Percentiles rank a stretch among this genome's conserved stretches.
phyloP scores from a whole-genome alignment of 345 rosid species.

The Crucihimalaya himalaica region DNA sequence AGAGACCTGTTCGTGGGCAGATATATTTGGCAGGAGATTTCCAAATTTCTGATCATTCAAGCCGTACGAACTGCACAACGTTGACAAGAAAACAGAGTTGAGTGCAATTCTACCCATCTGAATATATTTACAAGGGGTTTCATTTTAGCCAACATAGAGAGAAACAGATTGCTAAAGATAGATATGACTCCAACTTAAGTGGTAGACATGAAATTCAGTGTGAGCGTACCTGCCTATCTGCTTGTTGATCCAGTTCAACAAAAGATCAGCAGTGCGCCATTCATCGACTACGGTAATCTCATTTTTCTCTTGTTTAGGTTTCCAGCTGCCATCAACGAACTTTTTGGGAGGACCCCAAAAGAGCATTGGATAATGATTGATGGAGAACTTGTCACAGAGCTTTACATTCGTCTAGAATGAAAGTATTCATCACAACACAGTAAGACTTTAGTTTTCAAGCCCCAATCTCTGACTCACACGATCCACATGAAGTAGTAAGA shows the following conservation, averaged over 20 bases:
- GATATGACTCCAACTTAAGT: background rate
- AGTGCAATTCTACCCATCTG: background rate
- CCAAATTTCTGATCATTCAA: slow-evolving; percentile 82
- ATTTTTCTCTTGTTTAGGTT: slow-evolving; percentile 61
- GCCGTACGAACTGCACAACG: slow-evolving; percentile 64
- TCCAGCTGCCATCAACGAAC: slow-evolving; percentile 64
- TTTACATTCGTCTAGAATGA: slow-evolving; percentile 62
- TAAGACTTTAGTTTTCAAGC: background rate
- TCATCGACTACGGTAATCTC: slow-evolving; percentile 62
- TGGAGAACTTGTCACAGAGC: slow-evolving; percentile 88
- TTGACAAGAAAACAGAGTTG: slow-evolving; percentile 1
- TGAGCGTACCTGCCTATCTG: slow-evolving; percentile 69
- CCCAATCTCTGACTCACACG: background rate
- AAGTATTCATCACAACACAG: background rate
- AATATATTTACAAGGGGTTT: slow-evolving; percentile 5
- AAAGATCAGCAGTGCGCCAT: slow-evolving; percentile 76
- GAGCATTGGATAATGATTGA: slow-evolving; percentile 88
- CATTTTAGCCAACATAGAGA: background rate
- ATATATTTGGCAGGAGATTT: slow-evolving; percentile 66
- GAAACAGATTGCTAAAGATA: background rate
- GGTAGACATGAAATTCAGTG: background rate
- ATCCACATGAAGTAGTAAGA: slow-evolving; percentile 15
- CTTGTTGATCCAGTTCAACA: slow-evolving; percentile 92
- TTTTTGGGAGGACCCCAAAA: slow-evolving; percentile 78
- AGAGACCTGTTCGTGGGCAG: slow-evolving; percentile 82